phyloP scores from a whole-genome alignment of 2,329 filamentous ascomycete genomes.

The Colletotrichum orchidophilum region DNA sequence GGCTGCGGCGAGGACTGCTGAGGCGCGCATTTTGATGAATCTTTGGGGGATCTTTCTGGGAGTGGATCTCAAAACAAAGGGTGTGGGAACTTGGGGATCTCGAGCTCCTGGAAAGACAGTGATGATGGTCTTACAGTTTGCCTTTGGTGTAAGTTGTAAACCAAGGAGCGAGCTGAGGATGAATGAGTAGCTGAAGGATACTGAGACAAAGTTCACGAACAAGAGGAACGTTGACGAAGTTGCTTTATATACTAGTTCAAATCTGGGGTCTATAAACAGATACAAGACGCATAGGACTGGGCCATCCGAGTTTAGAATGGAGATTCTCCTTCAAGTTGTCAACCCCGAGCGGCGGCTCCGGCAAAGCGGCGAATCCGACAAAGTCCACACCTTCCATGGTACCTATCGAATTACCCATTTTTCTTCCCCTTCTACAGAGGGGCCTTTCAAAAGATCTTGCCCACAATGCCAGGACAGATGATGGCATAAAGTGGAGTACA shows the following conservation, averaged over 20 bases:
- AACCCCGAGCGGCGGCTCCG: slow-evolving; percentile 7
- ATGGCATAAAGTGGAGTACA: too few species aligned
- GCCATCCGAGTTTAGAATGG: not conserved
- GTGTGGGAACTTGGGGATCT: not conserved
- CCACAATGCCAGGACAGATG: too few species aligned
- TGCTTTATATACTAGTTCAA: not conserved
- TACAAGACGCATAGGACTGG: not conserved
- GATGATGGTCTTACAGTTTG: not conserved
- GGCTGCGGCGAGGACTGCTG: slow-evolving; percentile 19
- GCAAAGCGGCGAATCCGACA: slow-evolving; percentile 15
- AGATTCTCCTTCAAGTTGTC: not conserved
- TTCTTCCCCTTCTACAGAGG: not conserved
- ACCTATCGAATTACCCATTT: not conserved
- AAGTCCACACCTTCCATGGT: not conserved
- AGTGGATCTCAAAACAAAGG: not conserved
- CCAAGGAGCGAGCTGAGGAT: not conserved
- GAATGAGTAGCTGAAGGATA: not conserved
- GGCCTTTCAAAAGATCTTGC: too few species aligned
- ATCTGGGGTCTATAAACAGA: not conserved
- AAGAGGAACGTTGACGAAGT: not conserved
- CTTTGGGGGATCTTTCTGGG: not conserved
- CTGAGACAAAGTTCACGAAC: not conserved
- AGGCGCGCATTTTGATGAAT: slow-evolving; percentile 12
- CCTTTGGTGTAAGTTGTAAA: not conserved
- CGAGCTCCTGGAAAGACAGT: not conserved